Evolutionary conservation across 768 basidiomycete genomes (phyloP), one percentile per base, ranked within the genome.

Genomic region (Hypholoma sublateritium): DNA sequence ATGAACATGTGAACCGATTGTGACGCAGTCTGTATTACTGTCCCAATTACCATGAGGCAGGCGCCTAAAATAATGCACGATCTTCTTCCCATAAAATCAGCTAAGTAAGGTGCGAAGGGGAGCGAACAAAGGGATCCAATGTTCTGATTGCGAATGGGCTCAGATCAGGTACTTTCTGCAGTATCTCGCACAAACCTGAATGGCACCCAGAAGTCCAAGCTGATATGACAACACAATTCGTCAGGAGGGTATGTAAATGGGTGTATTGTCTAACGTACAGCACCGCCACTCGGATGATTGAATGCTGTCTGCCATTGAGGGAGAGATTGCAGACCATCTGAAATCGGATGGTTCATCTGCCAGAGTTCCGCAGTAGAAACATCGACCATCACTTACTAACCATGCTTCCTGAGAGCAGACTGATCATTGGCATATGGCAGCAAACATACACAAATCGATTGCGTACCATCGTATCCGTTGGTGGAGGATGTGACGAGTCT

Each of bases 1-100:
- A 84, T 80, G 70, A 85, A 85, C 79, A 83, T 81, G 57, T 71
- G 72, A 25, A 84, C 72, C 39, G 74, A 79, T 56, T 78, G 74
- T 13, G 81, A 72, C 8, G 80, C 80, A 5, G 81, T 76, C 61
- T 85, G 84, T 36, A 84, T 11, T 24, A 77, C 76, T 14, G 76
- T 78, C 22, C 75, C 84, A 24, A 75, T 66, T 19, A 79, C 69
- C 80, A 84, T 83, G 60, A 83, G 69, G 44, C 66, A 53, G 3
- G 84, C 79, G 21, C 84, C 84, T 22, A 80, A 60, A 63, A 78
- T 74, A 28, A 86, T 74, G n/a, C 78, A 73, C 0, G 65, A 67
- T 37, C 79, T 75, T 55, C 84, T 79, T 45, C 84, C 85, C 21
- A 84, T 58, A 22, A 72, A 72, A 57, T 86, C 84, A 6, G 84